These are phyloP conservation scores for Thozetella sp. DNA, from an alignment of 495 filamentous ascomycete genomes.

Conservation along the genomic window DNA sequence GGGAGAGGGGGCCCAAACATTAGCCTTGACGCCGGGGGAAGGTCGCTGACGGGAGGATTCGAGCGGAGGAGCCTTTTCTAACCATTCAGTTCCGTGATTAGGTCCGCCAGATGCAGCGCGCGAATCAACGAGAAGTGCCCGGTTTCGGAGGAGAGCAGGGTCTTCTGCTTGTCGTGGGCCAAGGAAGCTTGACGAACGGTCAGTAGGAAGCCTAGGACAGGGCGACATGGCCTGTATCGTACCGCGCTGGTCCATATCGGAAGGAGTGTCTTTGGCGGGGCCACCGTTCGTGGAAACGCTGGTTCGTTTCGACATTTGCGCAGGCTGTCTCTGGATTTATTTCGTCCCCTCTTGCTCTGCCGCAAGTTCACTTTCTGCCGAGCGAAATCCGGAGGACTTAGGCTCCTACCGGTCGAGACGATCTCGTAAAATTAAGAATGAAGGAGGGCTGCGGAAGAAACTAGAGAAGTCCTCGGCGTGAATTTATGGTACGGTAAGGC, in stretches of 20 bases:
- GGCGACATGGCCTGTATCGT: constrained; percentile 13
- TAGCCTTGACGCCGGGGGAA: neutral
- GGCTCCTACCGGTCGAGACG: too few relatives aligned
- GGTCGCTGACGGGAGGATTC: too few relatives aligned
- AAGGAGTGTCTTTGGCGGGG: constrained; percentile 27
- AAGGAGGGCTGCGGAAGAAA: neutral
- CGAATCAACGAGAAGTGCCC: constrained; percentile 73
- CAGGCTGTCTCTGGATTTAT: neutral
- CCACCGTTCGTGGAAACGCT: constrained; percentile 40
- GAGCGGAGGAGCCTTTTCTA: constrained; percentile 10
- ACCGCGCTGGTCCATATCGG: constrained; percentile 23
- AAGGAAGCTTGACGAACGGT: constrained; percentile 6
- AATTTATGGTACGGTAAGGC: too few relatives aligned
- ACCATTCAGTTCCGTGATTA: constrained; percentile 97
- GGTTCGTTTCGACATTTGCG: constrained; percentile 56
- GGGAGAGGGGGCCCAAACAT: neutral
- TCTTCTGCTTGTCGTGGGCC: constrained; percentile 85
- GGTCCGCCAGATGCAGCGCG: constrained; percentile 90
- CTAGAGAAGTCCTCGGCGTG: neutral
- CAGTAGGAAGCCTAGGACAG: neutral
- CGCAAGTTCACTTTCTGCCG: too few relatives aligned
- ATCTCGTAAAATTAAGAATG: neutral
- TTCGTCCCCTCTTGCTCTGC: neutral
- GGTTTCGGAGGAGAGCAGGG: constrained; percentile 72
- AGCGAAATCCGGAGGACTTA: too few relatives aligned